A percentile compares a stretch with the other conserved stretches of the same genome.
Conservation (phyloP, 139 green algal genomes). For the Chlorella sp. region DNA sequence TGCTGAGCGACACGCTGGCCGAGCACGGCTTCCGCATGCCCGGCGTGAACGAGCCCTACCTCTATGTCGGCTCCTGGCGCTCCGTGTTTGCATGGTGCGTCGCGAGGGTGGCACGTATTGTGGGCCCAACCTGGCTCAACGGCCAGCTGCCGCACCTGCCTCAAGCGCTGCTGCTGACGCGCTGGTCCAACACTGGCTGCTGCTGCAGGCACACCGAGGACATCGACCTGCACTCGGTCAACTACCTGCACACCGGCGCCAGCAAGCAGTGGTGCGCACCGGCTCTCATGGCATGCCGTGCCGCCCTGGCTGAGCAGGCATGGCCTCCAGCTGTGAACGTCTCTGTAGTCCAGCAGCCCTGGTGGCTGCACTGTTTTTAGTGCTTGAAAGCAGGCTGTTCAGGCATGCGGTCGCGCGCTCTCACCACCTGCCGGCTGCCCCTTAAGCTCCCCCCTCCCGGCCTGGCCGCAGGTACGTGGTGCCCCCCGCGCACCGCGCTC, state of each 20-base stretch:
- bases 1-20: constrained; percentile 72
- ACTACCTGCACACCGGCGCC: constrained; percentile 96
- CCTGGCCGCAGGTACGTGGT: constrained; percentile 72
- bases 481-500: constrained; percentile 58
- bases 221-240: constrained; percentile 91
- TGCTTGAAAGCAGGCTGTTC: no score
- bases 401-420: not conserved
- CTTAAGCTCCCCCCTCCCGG: not conserved
- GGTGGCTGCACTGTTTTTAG: no score
- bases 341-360: no score
- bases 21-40: constrained; percentile 63
- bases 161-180: no score
- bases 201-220: constrained; percentile 88
- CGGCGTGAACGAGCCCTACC: constrained; percentile 83
- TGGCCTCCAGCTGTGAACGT: no score
- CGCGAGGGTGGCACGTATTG: no score
- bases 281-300: not conserved
- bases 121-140: no score
- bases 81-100: constrained; percentile 80
- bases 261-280: constrained; percentile 79
- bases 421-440: not conserved
- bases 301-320: not conserved
- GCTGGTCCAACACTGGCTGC: no score
- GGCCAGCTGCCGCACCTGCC: no score
- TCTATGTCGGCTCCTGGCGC: constrained; percentile 88